phyloP scores from a whole-genome alignment of 208 protist species.

The Wallacemonas rigidus region DNA sequence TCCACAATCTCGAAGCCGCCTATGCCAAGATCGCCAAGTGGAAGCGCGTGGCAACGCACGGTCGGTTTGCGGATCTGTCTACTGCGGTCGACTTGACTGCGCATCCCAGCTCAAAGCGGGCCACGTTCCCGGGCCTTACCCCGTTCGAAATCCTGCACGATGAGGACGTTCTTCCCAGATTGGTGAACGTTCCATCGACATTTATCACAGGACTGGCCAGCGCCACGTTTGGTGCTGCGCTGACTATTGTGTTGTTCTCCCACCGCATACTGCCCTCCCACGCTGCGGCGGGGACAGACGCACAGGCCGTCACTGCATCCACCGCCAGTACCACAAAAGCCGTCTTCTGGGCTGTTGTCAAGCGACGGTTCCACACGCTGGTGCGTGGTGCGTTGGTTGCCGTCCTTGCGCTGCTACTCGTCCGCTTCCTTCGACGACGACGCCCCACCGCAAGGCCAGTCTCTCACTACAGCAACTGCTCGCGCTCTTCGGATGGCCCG shows the following conservation, averaged over 20 bases:
- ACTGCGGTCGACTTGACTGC: slow-evolving; percentile 43
- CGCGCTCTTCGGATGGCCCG: slow-evolving; percentile 28
- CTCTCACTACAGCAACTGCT: slow-evolving; percentile 48
- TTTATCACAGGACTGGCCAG: slow-evolving; percentile 35
- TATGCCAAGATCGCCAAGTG: slow-evolving; percentile 44
- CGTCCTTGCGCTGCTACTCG: slow-evolving; percentile 17
- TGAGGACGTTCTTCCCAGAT: slow-evolving; percentile 29
- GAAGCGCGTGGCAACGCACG: slow-evolving; percentile 37
- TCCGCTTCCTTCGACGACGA: slow-evolving; percentile 34
- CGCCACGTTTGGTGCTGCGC: slow-evolving; percentile 33
- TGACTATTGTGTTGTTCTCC: slow-evolving; percentile 23
- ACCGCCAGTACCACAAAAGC: neutral
- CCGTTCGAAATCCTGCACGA: slow-evolving; percentile 38
- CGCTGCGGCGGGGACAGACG: neutral
- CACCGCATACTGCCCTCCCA: neutral
- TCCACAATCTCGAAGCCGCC: slow-evolving; percentile 30
- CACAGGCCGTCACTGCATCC: neutral
- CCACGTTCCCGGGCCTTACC: slow-evolving; percentile 33
- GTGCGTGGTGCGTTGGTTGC: neutral
- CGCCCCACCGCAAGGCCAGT: slow-evolving; percentile 29
- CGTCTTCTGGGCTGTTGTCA: neutral
- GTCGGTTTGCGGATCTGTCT: slow-evolving; percentile 13
- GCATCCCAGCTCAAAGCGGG: slow-evolving; percentile 27
- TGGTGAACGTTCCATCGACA: slow-evolving; percentile 47
- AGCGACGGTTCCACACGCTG: neutral